Evolutionary conservation across 129 eudicot species (phyloP), one percentile per base, ranked within the genome.

Genomic region (Pulicaria dysenterica): DNA sequence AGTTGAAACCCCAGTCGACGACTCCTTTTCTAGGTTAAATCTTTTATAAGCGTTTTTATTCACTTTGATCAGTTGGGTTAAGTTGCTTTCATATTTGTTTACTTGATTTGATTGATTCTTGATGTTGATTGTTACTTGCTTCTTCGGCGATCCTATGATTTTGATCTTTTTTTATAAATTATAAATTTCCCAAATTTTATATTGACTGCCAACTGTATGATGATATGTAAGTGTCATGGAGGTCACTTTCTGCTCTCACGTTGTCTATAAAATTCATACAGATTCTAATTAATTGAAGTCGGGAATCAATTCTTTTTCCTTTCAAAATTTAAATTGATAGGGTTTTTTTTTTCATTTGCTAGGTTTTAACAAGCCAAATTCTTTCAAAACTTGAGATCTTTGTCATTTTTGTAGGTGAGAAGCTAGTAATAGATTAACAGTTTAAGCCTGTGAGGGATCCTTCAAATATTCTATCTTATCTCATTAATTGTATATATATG

Each of bases 121-220:
- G 76, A 60, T 60, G 75, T 77, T 44, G 45, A 46, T 71, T 24
- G 76, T 57, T 58, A n/a, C 44, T 42, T 57, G 67, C 43, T 44
- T 58, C 0, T 56, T 55, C 36, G 49, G 64, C 54, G 64, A 69
- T 69, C 49, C 24, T 69, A 16, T 75, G 79, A 66, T 57, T 66
- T 8, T 8, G 69, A 49, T 14, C 4, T 36, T 45, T 7, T 7
- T 58, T n/a, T 39, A 31, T 5, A 15, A 15, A 3, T 6, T 24
- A 7, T 66, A 9, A n/a, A 50, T 65, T 14, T 55, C 14, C 40
- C 10, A n/a, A 14, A 8, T 67, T 55, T 36, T 58, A 12, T 38
- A 47, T 37, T 67, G 38, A 17, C 73, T 12, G 38, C 80, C 75
- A 76, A 58, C 75, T 76, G 75, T 47, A 67, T 37, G 80, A 76